Evolutionary conservation across 176 grass and related monocot genomes (phyloP), one percentile per base, ranked within the genome.

Genomic region (Oropetium thomaeum): DNA sequence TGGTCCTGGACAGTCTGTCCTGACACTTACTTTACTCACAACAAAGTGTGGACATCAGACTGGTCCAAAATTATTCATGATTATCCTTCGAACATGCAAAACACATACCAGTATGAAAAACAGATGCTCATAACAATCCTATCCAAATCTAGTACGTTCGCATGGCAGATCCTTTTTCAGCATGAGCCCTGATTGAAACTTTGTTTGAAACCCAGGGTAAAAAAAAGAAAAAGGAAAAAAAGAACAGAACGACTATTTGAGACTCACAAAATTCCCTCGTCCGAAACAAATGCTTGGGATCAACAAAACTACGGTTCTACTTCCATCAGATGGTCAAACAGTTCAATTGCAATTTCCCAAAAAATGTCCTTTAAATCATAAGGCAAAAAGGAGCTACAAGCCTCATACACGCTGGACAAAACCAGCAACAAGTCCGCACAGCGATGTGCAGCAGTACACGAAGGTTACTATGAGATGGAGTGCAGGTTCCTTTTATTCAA

Each of bases 401-500:
- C 28, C 42, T 83, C 78, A 62, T 69, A 73, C 49, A 73, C 8
- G 42, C 73, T 69, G 53, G 49, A 10, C 40, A 72, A 89, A 89
- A 33, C 87, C 71, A 85, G 73, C 51, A 54, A 62, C 28, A 16
- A 32, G 7, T 17, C 48, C 55, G 69, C 49, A 81, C 69, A 2
- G 0, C 35, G 26, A 67, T 0, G 66, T 29, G 77, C 65, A 55
- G 74, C 61, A 37, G 61, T 77, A 69, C 71, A 69, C 71, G 25
- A 44, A 10, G 30, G 51, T 62, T 7, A 66, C 41, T 67, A 65
- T 12, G 39, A 42, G 28, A 5, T 23, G 3, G 28, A 37, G 10
- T 55, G 26, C 26, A 78, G 60, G 74, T 59, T 55, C 68, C 37
- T 59, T 76, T 91, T 90, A 91, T 91, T 91, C 81, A 73, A 81